A percentile compares a stretch with the other conserved stretches of the same genome.
Conservation (phyloP, 2,329 filamentous ascomycete genomes). For the Ophiosphaerella herpotricha region DNA sequence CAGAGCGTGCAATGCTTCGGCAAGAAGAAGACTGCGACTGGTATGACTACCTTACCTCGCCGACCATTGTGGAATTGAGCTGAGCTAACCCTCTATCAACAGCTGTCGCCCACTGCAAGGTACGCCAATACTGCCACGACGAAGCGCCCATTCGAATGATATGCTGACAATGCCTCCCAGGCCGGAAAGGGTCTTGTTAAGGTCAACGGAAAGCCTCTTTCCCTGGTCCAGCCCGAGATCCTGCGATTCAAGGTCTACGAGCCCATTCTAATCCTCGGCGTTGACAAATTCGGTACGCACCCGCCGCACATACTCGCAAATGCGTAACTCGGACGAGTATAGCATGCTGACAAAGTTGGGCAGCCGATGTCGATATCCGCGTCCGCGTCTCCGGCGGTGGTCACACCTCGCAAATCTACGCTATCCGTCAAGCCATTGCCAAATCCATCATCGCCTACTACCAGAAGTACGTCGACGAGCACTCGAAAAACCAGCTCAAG, state of each 20-base stretch:
- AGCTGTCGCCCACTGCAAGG: constrained; percentile 94
- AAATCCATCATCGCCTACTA: constrained; percentile 98
- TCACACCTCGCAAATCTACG: constrained; percentile 97
- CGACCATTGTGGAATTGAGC: constrained; percentile 24
- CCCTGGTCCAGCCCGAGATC: constrained; percentile 93
- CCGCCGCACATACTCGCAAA: constrained; percentile 8
- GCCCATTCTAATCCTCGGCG: constrained; percentile 92
- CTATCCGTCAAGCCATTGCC: constrained; percentile 97
- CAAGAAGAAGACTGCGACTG: constrained; percentile 70
- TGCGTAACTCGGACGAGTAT: constrained; percentile 17
- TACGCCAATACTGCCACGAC: constrained; percentile 51
- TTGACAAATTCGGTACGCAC: constrained; percentile 83
- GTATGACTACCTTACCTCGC: constrained; percentile 27
- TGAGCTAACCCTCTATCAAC: constrained; percentile 45
- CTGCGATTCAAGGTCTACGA: constrained; percentile 99
- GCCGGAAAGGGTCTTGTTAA: constrained; percentile 90
- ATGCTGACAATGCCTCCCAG: constrained; percentile 48
- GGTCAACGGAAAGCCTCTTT: constrained; percentile 96
- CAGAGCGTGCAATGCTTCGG: constrained; percentile 86
- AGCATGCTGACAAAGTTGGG: constrained; percentile 14
- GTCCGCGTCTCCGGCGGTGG: constrained; percentile 96
- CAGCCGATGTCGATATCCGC: constrained; percentile 89
- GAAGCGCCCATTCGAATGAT: constrained; percentile 24
- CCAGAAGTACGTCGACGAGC: constrained; percentile 99
- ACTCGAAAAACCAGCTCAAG: constrained; percentile 99